Evolutionary conservation across 257 asterid genomes (phyloP), one percentile per base, ranked within the genome.

Genomic region (Nicotiana undulata): DNA sequence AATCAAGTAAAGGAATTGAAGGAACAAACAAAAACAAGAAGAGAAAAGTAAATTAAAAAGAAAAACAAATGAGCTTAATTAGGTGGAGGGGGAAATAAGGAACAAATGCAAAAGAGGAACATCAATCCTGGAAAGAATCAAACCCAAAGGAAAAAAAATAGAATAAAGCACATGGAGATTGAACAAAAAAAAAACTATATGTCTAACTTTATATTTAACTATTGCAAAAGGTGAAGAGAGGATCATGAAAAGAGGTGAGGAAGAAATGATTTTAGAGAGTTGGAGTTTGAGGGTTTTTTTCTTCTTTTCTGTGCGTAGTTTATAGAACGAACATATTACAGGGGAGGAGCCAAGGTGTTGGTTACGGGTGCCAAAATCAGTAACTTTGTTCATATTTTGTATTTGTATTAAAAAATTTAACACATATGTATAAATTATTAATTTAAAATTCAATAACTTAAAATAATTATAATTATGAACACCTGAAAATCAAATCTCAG

Each of bases 41-140:
- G 29, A 76, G 80, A 81, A 86, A 87, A 63, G 18, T 65, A 79
- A 83, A 82, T 64, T 76, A 85, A 82, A 85, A 82, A 77, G 55
- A 59, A 40, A 44, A 56, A 49, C 61, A 37, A 61, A 74, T 63
- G 86, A 82, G 11, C 29, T 68, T 68, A 56, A 56, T 56, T 18
- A 56, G 3, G 63, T 56, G 63, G 49, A 40, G 63, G 26, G 24
- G 20, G 63, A 6, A 56, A 56, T n/a, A 68, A 68, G 55, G 55
- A 68, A 20, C 56, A 68, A 1, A 72, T 83, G 83, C 79, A 52
- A 70, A 28, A 67, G 49, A 77, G 12, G 68, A 77, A 79, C 40
- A 49, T 22, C 28, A 78, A 76, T n/a, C 49, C 81, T 9, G 40
- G 84, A 49, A 16, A 67, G 75, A 82, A 77, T 66, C 79, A 53